Evolutionary conservation across 2,329 filamentous ascomycete species (phyloP).

Genomic region (Trichothecium sympodiale): DNA sequence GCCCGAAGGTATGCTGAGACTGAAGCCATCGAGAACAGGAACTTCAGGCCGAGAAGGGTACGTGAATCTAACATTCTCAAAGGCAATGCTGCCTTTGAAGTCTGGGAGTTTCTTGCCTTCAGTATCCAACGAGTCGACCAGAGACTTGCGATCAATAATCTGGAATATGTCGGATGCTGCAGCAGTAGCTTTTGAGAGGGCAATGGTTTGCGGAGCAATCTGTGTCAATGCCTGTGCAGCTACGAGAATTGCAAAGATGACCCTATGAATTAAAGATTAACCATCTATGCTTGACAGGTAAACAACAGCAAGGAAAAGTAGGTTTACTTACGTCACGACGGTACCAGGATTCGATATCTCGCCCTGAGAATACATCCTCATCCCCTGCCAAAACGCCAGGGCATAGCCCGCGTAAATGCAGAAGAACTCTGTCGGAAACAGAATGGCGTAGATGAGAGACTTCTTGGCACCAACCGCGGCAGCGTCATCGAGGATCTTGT

Average conservation of each 20-base stretch:
- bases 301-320: not conserved
- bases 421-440: constrained; percentile 35
- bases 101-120: constrained; percentile 18
- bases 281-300: too few relatives aligned
- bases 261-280: too few relatives aligned
- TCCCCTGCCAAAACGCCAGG: constrained; percentile 40
- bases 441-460: constrained; percentile 27
- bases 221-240: constrained; percentile 32
- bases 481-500: constrained; percentile 28
- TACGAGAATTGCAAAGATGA: constrained; percentile 35
- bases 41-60: constrained; percentile 46
- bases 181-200: constrained; percentile 33
- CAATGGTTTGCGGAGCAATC: constrained; percentile 34
- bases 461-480: constrained; percentile 28
- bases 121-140: constrained; percentile 29
- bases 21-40: constrained; percentile 29
- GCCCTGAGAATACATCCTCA: constrained; percentile 31
- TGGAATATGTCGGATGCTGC: constrained; percentile 35
- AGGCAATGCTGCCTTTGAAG: constrained; percentile 32
- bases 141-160: constrained; percentile 32
- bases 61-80: constrained; percentile 37
- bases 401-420: constrained; percentile 35
- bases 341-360: constrained; percentile 33
- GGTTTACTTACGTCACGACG: constrained; percentile 29
- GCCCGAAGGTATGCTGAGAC: constrained; percentile 30